Base-by-base conservation (phyloP, 1,139 yeast genomes). In the Suhomyces yuchorum region DNA sequence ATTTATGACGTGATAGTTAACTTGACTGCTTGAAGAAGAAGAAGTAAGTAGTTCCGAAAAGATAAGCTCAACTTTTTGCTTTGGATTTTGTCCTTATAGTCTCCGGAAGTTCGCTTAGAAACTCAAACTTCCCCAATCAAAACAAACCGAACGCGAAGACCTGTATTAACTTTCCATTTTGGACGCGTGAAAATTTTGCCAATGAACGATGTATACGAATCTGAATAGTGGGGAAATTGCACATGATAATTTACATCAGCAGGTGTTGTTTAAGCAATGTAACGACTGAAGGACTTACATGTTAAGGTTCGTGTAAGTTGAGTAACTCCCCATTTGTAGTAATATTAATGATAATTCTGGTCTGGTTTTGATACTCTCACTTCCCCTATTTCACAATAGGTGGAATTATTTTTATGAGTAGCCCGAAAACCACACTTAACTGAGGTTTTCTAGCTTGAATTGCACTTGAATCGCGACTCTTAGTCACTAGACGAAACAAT, bases 181-280 rank as follows among this genome's bases (percentile, higher is more conserved):
- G 36, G 15, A 41, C 48, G 44, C 44, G 48, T 37, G 39, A 45
- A 44, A 40, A 36, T 35, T 43, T 43, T 43, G 33, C 33, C 34
- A n/a, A 14, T 15, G 18, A 14, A 14, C 17, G 18, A 3, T 15
- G 15, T 30, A 30, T 30, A 9, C 34, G 34, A 7, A n/a, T 30
- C 9, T 30, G 18, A 30, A 30, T 30, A 14, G 36, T 14, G 36
- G 35, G 40, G 34, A 18, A 34, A 30, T 26, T 19, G 42, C 42
- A 39, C 14, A 39, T 39, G 42, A 39, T 9, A 30, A 14, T 30
- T 30, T 14, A 5, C n/a, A 9, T 26, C 7, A 20, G 23, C 7
- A 7, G 23, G n/a, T n/a, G n/a, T n/a, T n/a, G n/a, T n/a, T n/a
- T n/a, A n/a, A n/a, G n/a, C n/a, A n/a, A n/a, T n/a, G n/a, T n/a